Percentiles rank a stretch among this genome's conserved stretches.
phyloP scores from a whole-genome alignment of 2,329 filamentous ascomycete genomes.

The Nemania sp. region DNA sequence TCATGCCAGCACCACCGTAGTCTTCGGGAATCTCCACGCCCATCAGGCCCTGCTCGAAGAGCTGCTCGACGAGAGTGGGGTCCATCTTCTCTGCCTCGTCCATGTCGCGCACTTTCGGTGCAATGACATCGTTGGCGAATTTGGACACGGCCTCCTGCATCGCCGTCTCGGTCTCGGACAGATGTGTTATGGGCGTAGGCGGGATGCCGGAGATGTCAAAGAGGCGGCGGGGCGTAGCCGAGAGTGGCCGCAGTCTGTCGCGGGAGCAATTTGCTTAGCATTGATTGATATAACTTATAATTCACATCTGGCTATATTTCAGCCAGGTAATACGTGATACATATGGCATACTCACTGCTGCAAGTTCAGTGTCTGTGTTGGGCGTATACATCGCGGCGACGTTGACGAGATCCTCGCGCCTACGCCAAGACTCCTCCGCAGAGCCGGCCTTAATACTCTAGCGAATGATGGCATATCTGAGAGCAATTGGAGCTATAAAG shows the following conservation, averaged over 20 bases:
- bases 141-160: slow-evolving; percentile 91
- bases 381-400: slow-evolving; percentile 34
- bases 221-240: slow-evolving; percentile 59
- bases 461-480: slow-evolving; percentile 52
- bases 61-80: slow-evolving; percentile 79
- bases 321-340: not conserved
- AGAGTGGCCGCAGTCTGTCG: slow-evolving; percentile 50
- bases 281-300: no score
- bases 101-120: slow-evolving; percentile 94
- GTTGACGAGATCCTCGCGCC: slow-evolving; percentile 36
- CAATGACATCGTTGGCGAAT: slow-evolving; percentile 85
- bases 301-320: slow-evolving; percentile 9
- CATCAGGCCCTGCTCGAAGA: slow-evolving; percentile 98
- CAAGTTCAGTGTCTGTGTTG: slow-evolving; percentile 33
- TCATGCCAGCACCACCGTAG: slow-evolving; percentile 96
- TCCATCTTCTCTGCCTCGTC: slow-evolving; percentile 97
- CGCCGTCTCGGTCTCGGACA: slow-evolving; percentile 85
- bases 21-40: slow-evolving; percentile 96
- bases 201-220: slow-evolving; percentile 75
- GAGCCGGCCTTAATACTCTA: slow-evolving; percentile 54
- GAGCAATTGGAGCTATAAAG: slow-evolving; percentile 10
- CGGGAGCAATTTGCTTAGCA: not conserved
- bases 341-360: slow-evolving; percentile 38
- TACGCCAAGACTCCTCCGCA: slow-evolving; percentile 49
- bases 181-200: slow-evolving; percentile 89